Conservation (phyloP, 176 grass and related monocot species). For the Oryza longistaminata region DNA sequence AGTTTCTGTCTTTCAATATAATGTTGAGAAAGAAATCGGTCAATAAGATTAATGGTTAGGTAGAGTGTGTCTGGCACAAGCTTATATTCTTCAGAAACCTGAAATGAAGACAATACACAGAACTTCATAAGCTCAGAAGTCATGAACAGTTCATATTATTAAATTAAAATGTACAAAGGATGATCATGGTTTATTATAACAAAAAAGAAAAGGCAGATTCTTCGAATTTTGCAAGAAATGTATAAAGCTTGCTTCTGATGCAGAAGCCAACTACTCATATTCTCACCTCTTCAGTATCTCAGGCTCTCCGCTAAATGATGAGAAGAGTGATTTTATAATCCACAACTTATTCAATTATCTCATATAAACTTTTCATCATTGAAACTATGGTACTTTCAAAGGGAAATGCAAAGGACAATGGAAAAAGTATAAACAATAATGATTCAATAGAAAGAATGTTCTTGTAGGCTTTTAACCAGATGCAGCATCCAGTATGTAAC, state of each 20-base stretch:
- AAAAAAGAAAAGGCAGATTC: slow-evolving; percentile 13
- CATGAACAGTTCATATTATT: neutral
- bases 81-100: slow-evolving; percentile 91
- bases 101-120: slow-evolving; percentile 17
- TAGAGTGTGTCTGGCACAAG: slow-evolving; percentile 93
- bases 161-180: neutral
- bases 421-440: neutral
- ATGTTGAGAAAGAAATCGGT: slow-evolving; percentile 68
- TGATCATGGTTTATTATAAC: slow-evolving; percentile 10
- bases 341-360: slow-evolving; percentile 10
- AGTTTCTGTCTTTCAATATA: slow-evolving; percentile 71
- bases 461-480: neutral
- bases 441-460: neutral
- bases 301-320: slow-evolving; percentile 6
- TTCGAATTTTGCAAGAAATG: neutral
- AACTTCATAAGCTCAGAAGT: slow-evolving; percentile 32
- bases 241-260: slow-evolving; percentile 14
- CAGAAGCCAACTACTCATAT: neutral
- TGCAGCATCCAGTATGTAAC: neutral
- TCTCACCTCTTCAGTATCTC: slow-evolving; percentile 3
- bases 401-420: neutral
- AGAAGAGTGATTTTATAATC: slow-evolving; percentile 7
- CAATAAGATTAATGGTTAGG: slow-evolving; percentile 81
- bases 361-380: slow-evolving; percentile 26
- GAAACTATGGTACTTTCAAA: slow-evolving; percentile 1